phyloP scores from a whole-genome alignment of 1,284 basidiomycete species.

The Cutaneotrichosporon cavernicola region DNA sequence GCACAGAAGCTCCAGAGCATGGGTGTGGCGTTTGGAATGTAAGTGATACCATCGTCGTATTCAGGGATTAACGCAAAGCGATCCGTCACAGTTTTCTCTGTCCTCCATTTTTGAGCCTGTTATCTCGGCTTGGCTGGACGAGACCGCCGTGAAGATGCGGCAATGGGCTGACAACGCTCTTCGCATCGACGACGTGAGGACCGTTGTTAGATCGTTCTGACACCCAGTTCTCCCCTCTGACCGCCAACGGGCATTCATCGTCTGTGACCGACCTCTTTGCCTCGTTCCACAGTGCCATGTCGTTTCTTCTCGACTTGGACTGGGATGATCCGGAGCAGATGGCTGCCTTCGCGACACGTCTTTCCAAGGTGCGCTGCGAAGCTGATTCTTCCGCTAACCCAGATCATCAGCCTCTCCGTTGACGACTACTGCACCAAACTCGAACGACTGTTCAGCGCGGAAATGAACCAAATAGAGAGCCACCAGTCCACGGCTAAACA shows the following conservation, averaged over 20 bases:
- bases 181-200: slow-evolving; percentile 72
- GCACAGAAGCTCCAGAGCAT: slow-evolving; percentile 63
- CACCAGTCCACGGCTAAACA: slow-evolving; percentile 59
- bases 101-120: slow-evolving; percentile 81
- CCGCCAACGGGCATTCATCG: slow-evolving; percentile 81
- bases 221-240: slow-evolving; percentile 74
- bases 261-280: slow-evolving; percentile 96
- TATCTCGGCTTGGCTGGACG: slow-evolving; percentile 84
- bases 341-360: slow-evolving; percentile 81
- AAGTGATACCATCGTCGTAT: slow-evolving; percentile 10
- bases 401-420: slow-evolving; percentile 88
- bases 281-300: slow-evolving; percentile 84
- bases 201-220: background rate
- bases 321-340: slow-evolving; percentile 91
- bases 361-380: slow-evolving; percentile 68
- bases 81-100: slow-evolving; percentile 60
- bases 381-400: slow-evolving; percentile 3
- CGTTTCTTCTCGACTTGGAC: slow-evolving; percentile 80
- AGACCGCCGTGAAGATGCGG: slow-evolving; percentile 83
- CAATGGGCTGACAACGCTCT: slow-evolving; percentile 94
- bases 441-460: slow-evolving; percentile 84
- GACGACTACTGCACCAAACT: slow-evolving; percentile 87
- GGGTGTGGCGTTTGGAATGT: slow-evolving; percentile 66
- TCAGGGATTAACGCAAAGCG: slow-evolving; percentile 14
- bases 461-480: slow-evolving; percentile 62